Evolutionary conservation across 139 green algal species (phyloP).

Genomic region (Pseudopediastrum boryanum): DNA sequence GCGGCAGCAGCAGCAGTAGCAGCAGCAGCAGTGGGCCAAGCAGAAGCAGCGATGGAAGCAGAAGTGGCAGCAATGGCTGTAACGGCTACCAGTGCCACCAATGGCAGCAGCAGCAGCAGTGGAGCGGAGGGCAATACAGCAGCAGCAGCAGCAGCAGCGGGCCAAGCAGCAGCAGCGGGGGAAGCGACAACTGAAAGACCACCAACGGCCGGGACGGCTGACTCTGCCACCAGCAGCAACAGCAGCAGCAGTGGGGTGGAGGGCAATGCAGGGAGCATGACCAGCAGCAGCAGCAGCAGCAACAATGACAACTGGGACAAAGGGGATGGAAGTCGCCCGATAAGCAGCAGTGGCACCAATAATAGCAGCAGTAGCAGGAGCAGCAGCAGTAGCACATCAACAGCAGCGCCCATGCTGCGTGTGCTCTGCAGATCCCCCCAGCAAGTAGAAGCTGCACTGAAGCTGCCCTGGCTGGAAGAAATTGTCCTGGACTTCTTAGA

Average conservation of each 20-base stretch:
- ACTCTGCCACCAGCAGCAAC: neutral
- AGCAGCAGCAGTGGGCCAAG: neutral
- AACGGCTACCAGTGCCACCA: neutral
- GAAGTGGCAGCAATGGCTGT: neutral
- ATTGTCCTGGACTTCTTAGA: conserved; percentile 88
- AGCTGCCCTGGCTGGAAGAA: conserved; percentile 76
- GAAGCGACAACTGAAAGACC: too few relatives aligned
- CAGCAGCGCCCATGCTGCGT: conserved; percentile 22
- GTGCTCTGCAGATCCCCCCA: conserved; percentile 80
- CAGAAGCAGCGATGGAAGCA: too few relatives aligned
- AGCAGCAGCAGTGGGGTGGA: neutral
- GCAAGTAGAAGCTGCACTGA: conserved; percentile 69
- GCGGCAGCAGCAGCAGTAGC: neutral
- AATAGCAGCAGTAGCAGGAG: conserved; percentile 7
- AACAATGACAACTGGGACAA: conserved; percentile 4
- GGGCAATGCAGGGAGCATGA: too few relatives aligned
- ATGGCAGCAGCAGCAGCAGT: conserved; percentile 18
- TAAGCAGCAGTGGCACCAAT: neutral
- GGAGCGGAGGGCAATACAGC: neutral
- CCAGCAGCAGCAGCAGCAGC: conserved; percentile 4
- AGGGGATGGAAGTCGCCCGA: neutral
- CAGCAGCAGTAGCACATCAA: neutral
- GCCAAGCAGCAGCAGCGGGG: too few relatives aligned
- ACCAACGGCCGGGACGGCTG: neutral
- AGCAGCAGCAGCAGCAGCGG: neutral